These are phyloP conservation scores for Rheum nobile DNA, from an alignment of 148 eudicot genomes.

Conservation along the genomic window DNA sequence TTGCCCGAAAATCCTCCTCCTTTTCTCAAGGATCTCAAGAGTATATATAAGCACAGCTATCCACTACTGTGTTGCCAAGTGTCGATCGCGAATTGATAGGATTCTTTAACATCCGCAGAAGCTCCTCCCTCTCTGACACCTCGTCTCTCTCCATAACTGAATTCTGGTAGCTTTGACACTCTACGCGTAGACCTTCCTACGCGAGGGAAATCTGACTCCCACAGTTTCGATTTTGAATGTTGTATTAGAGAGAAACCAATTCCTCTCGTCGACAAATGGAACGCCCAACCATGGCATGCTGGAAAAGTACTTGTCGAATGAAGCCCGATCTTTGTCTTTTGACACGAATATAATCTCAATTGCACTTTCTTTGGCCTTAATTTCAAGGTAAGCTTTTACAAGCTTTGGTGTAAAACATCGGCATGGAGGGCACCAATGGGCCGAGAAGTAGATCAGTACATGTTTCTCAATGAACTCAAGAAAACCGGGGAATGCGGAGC, in stretches of 20 bases:
- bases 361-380: conserved; percentile 34
- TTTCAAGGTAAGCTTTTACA: conserved; percentile 28
- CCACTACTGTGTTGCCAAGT: no score
- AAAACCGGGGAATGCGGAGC: conserved; percentile 18
- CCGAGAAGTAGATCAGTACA: conserved; percentile 44
- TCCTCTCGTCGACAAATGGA: conserved; percentile 41
- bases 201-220: no score
- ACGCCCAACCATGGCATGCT: conserved; percentile 50
- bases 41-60: no score
- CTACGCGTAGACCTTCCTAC: no score
- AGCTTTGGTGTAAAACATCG: conserved; percentile 34
- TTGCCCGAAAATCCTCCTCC: no score
- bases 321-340: conserved; percentile 31
- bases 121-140: no score
- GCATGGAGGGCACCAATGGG: conserved; percentile 47
- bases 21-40: no score
- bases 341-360: conserved; percentile 43
- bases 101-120: no score
- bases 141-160: no score
- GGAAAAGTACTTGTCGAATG: conserved; percentile 28
- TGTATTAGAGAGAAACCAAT: conserved; percentile 12
- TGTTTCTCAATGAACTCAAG: conserved; percentile 20
- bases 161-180: no score
- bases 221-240: conserved; percentile 24
- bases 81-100: no score